Evolutionary conservation across 2,329 filamentous ascomycete genomes (phyloP).

Genomic region (Alternaria sp.): DNA sequence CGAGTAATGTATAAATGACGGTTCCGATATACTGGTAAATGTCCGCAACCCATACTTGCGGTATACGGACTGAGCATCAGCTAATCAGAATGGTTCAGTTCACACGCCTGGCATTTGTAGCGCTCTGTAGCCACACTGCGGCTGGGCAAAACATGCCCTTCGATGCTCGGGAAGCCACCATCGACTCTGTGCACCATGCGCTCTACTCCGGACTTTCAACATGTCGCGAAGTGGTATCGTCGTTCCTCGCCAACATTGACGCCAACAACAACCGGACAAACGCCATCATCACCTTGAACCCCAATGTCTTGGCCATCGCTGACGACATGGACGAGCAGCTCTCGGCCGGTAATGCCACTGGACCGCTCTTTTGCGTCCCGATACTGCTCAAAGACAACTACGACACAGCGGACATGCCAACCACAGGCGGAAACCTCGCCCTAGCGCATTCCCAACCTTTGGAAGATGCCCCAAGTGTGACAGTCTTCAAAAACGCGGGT

Average conservation of each 20-base stretch:
- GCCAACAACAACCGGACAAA: conserved; percentile 65
- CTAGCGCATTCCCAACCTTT: conserved; percentile 59
- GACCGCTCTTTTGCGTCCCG: conserved; percentile 67
- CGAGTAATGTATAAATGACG: conserved; percentile 5
- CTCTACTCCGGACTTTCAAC: conserved; percentile 62
- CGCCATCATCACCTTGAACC: conserved; percentile 64
- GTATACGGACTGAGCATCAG: not conserved
- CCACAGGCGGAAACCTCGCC: conserved; percentile 63
- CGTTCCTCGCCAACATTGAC: conserved; percentile 66
- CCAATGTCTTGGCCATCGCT: conserved; percentile 58
- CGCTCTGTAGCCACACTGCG: conserved; percentile 17
- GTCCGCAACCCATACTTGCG: not conserved
- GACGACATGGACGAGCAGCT: conserved; percentile 60
- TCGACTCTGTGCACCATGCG: conserved; percentile 64
- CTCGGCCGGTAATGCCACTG: conserved; percentile 58
- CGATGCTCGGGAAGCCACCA: conserved; percentile 66
- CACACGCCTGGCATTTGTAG: not conserved
- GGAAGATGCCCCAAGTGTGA: conserved; percentile 61
- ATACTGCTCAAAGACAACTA: conserved; percentile 72
- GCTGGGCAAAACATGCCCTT: conserved; percentile 50
- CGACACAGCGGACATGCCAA: conserved; percentile 63
- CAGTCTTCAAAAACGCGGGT: conserved; percentile 59
- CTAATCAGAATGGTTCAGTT: conserved; percentile 16
- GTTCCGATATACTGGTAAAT: conserved; percentile 1
- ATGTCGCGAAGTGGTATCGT: conserved; percentile 63